These are phyloP conservation scores for Scedosporium minutisporum DNA, from an alignment of 2,329 filamentous ascomycete species.

Conservation along the genomic window DNA sequence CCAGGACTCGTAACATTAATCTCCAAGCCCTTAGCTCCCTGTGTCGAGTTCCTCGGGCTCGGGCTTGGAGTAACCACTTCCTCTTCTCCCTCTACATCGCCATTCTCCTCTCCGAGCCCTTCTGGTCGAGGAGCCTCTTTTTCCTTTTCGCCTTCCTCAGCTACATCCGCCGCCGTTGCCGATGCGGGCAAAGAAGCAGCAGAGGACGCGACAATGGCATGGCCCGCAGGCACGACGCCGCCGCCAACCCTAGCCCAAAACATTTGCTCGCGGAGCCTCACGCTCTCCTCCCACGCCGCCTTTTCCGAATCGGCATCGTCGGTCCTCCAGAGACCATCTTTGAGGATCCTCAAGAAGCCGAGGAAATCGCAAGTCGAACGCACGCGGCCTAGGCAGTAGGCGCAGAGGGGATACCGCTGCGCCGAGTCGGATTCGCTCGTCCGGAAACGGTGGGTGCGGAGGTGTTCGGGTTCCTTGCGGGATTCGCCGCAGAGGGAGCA, in stretches of 20 bases:
- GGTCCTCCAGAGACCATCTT: constrained; percentile 83
- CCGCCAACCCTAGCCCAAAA: constrained; percentile 93
- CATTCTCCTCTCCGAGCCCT: background rate
- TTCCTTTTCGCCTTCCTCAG: background rate
- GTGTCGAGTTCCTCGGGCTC: background rate
- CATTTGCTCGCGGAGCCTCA: constrained; percentile 84
- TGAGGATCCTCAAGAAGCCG: constrained; percentile 81
- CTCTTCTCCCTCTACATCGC: background rate
- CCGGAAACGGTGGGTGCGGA: constrained; percentile 79
- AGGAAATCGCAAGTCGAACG: constrained; percentile 88
- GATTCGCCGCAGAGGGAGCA: constrained; percentile 86
- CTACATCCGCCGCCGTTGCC: background rate
- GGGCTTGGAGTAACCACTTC: background rate
- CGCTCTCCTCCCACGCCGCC: constrained; percentile 88
- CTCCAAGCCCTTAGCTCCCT: background rate
- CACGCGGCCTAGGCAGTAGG: constrained; percentile 74
- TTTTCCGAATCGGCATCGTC: constrained; percentile 78
- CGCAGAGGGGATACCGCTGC: constrained; percentile 81
- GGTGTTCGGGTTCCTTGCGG: constrained; percentile 59
- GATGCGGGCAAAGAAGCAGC: background rate
- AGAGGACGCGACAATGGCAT: background rate
- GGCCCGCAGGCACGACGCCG: constrained; percentile 64
- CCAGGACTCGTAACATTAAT: background rate
- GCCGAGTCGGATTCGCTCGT: constrained; percentile 79
- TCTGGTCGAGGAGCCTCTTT: no score